Conservation (phyloP, 345 rosid genomes). For the Eucalyptus cladocalyx region DNA sequence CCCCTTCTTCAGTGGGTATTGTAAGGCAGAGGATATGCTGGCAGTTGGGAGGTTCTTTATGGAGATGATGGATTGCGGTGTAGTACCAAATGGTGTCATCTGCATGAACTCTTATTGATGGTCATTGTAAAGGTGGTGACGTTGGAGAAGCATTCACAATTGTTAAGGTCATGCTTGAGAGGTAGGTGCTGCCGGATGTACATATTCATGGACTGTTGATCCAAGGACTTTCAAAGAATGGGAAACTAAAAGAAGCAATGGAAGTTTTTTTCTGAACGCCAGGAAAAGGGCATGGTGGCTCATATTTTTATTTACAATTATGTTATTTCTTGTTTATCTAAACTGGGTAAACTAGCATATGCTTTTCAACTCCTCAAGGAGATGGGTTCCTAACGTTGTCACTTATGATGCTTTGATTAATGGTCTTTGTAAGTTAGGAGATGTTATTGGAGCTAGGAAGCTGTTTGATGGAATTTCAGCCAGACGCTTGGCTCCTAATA, state of each 20-base stretch:
- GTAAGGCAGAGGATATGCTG: constrained; percentile 43
- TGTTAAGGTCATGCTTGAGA: constrained; percentile 38
- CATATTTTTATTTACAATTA: constrained; percentile 52
- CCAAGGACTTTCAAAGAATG: constrained; percentile 44
- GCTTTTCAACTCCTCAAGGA: constrained; percentile 35
- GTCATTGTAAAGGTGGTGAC: constrained; percentile 56
- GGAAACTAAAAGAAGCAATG: constrained; percentile 47
- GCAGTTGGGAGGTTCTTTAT: constrained; percentile 41
- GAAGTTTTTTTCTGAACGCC: constrained; percentile 38
- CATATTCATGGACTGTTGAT: constrained; percentile 39
- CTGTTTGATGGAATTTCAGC: constrained; percentile 44
- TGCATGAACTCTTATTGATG: constrained; percentile 39
- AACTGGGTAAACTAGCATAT: constrained; percentile 27
- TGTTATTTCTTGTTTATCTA: constrained; percentile 48
- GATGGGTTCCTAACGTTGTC: constrained; percentile 52
- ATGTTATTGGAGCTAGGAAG: constrained; percentile 37
- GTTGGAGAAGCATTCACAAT: constrained; percentile 35
- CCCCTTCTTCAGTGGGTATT: constrained; percentile 18
- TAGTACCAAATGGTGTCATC: constrained; percentile 42
- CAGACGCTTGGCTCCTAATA: constrained; percentile 33
- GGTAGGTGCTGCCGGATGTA: constrained; percentile 33
- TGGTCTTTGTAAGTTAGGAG: constrained; percentile 54
- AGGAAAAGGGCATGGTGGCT: constrained; percentile 39
- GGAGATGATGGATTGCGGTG: constrained; percentile 56
- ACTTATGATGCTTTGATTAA: constrained; percentile 49